Base-by-base conservation (phyloP, 805 yeast species). In the Groenewaldozyma salmanticensis region DNA sequence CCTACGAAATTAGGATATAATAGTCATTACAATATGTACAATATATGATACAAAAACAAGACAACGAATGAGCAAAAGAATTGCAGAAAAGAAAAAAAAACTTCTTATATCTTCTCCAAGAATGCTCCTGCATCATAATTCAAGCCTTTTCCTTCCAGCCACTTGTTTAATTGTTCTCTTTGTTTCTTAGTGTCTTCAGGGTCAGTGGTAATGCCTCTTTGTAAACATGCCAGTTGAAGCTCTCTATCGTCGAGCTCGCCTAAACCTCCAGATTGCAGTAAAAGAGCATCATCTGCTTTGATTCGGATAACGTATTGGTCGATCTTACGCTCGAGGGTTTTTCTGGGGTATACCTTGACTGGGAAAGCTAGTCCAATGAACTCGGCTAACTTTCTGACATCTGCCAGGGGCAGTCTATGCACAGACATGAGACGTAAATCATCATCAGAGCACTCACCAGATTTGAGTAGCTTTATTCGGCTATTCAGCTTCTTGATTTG, bases 1-100 rank as follows among this genome's bases (percentile, higher is more conserved):
- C 81, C 4, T 87, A 84, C 52, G 96, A 88, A 47, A 70, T 85
- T 6, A 67, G 96, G 42, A 77, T 77, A 47, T 81, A 57, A 60
- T 27, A 13, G n/a, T 35, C 19, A n/a, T n/a, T n/a, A n/a, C n/a
- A n/a, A n/a, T n/a, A n/a, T n/a, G n/a, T n/a, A n/a, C n/a, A n/a
- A n/a, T n/a, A n/a, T n/a, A n/a, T n/a, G n/a, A n/a, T n/a, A n/a
- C n/a, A n/a, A n/a, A n/a, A n/a, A n/a, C n/a, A n/a, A n/a, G n/a
- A n/a, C n/a, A n/a, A n/a, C n/a, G n/a, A n/a, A n/a, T n/a, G n/a
- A n/a, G n/a, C n/a, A n/a, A n/a, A n/a, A n/a, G n/a, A n/a, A n/a
- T n/a, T n/a, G n/a, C n/a, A n/a, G n/a, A n/a, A n/a, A n/a, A n/a
- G n/a, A n/a, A n/a, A 27, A 27, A n/a, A 27, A 27, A 27, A 27